Base-by-base conservation (phyloP, 495 filamentous ascomycete genomes). In the Penicillium pancosmium region DNA sequence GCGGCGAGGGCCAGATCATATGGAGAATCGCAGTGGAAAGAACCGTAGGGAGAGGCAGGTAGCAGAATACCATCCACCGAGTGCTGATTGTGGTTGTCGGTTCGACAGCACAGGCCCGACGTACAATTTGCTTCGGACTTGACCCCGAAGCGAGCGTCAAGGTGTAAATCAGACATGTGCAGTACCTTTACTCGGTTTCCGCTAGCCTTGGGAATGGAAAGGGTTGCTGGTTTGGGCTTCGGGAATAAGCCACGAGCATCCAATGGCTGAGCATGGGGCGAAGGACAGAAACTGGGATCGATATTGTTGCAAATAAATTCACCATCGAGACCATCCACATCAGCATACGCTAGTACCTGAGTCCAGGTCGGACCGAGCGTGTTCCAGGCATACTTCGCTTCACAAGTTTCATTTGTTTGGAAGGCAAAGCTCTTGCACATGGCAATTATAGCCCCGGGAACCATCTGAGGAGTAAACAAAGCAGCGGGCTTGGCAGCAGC, bases 151-250 rank as follows among this genome's bases (percentile, higher is more conserved):
- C 84, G 71, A 18, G 84, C 78, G 73, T 87, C 84, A 6, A 87
- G 70, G 60, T 86, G 84, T 44, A 86, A 78, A 57, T 87, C 84
- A 0, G 81, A 84, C 60, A 87, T 56, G 65, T 86, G 84, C 10
- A 85, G 68, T 4, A 87, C 83, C 64, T 86, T 86, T 50, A 83
- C 75, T 3, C 78, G 72, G 65, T 83, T 71, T 0, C 83, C 83
- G 44, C 78, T 84, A 3, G 79, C 58, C 40, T 69, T 64, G 0
- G 81, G 82, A 7, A 63, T 69, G 15, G 55, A 66, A 7, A 68
- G 62, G 59, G 81, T 72, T 8, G 54, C 65, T 5, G 83, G 84
- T 62, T 81, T 84, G 1, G 83, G 80, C 65, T 84, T 86, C 5
- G 83, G 78, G 52, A 87, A 87, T 7, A 79, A 53, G 12, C 56